phyloP scores from a whole-genome alignment of 345 rosid species.

The Citropsis articulata region DNA sequence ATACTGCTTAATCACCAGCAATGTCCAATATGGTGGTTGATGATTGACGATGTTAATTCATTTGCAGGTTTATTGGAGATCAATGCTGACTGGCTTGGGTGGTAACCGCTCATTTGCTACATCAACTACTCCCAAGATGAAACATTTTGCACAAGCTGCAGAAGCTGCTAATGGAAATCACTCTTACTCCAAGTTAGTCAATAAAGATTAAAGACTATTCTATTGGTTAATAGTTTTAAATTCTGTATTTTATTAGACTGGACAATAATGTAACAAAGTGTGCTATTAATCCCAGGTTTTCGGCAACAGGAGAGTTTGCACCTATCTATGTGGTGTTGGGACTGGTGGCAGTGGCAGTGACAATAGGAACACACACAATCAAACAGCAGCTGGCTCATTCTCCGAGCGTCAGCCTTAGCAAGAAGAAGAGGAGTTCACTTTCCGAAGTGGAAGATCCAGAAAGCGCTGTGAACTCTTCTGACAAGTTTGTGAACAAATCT shows the following conservation, averaged over 20 bases:
- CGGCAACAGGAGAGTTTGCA: conserved; percentile 35
- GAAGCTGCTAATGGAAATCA: background rate
- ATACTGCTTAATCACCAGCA: background rate
- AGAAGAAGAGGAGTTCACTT: conserved; percentile 48
- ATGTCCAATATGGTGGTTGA: background rate
- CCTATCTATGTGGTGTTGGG: conserved; percentile 46
- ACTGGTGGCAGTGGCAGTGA: conserved; percentile 27
- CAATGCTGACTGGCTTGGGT: conserved; percentile 14
- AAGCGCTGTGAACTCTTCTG: conserved; percentile 18
- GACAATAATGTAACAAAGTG: background rate
- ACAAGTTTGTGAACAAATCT: conserved; percentile 43
- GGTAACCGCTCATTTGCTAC: conserved; percentile 22
- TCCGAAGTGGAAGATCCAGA: conserved; percentile 51
- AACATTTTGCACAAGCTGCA: background rate
- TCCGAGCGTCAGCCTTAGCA: conserved; percentile 39
- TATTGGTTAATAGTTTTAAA: background rate
- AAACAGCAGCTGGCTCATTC: conserved; percentile 47
- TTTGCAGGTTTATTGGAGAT: conserved; percentile 23
- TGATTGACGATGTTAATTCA: background rate
- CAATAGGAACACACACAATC: conserved; percentile 35
- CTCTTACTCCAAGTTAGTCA: conserved; percentile 13
- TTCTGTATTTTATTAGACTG: too few relatives aligned
- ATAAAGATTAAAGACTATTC: background rate
- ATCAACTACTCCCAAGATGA: conserved; percentile 11
- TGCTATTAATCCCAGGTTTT: conserved; percentile 18